A percentile compares a stretch with the other conserved stretches of the same genome.
phyloP scores from a whole-genome alignment of 495 filamentous ascomycete species.

The Umbilicaria muhlenbergii region DNA sequence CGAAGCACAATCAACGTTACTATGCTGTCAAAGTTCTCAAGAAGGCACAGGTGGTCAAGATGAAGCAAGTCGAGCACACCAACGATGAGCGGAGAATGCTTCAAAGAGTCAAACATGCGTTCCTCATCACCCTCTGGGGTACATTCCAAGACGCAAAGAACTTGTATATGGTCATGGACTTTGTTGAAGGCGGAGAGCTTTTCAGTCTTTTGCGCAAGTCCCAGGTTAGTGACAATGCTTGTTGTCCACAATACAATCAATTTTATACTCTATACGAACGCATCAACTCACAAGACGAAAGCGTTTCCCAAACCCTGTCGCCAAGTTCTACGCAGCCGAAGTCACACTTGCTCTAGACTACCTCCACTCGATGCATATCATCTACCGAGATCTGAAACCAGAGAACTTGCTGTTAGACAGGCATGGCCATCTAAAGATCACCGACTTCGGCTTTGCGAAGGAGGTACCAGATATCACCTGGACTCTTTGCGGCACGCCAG shows the following conservation, averaged over 20 bases:
- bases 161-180: constrained; percentile 99
- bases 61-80: constrained; percentile 99
- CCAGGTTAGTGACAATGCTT: constrained; percentile 48
- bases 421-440: constrained; percentile 95
- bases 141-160: constrained; percentile 94
- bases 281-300: constrained; percentile 22
- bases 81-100: constrained; percentile 96
- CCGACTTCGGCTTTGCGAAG: constrained; percentile 98
- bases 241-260: neutral
- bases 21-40: constrained; percentile 98
- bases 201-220: constrained; percentile 93
- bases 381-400: constrained; percentile 94
- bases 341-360: constrained; percentile 93
- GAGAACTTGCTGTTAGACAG: constrained; percentile 91
- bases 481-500: constrained; percentile 97
- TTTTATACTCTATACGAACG: neutral
- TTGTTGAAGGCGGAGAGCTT: constrained; percentile 96
- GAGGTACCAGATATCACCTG: constrained; percentile 97
- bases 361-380: constrained; percentile 86
- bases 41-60: constrained; percentile 96
- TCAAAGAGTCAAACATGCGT: constrained; percentile 87
- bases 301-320: constrained; percentile 97
- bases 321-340: constrained; percentile 97
- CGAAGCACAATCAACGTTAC: constrained; percentile 90
- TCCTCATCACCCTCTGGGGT: constrained; percentile 94